phyloP scores from a whole-genome alignment of 768 basidiomycete species.

The Zangia roseola region DNA sequence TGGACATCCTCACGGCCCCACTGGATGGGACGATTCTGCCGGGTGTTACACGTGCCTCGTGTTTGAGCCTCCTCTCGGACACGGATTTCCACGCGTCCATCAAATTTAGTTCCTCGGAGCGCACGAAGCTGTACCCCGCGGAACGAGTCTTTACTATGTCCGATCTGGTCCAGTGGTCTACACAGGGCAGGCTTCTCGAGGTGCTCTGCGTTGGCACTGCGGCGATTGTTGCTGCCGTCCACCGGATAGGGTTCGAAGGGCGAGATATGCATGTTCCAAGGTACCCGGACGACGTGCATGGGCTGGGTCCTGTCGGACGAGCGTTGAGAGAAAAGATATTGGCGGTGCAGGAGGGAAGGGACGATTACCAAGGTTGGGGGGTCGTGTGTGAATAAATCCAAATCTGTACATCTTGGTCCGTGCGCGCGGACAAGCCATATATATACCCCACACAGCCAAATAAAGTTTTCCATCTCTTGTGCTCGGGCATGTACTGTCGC shows the following conservation, averaged over 20 bases:
- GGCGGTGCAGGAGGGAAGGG: constrained; percentile 71
- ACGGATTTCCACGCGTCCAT: constrained; percentile 43
- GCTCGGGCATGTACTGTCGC: constrained; percentile 94
- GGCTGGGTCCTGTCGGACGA: constrained; percentile 57
- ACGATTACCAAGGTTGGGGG: constrained; percentile 65
- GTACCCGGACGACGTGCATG: constrained; percentile 36
- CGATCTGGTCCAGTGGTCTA: constrained; percentile 54
- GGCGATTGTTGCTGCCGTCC: constrained; percentile 69
- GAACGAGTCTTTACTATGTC: constrained; percentile 62
- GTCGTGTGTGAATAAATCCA: constrained; percentile 32
- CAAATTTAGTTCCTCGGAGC: neutral
- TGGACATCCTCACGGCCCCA: constrained; percentile 86
- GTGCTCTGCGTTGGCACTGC: constrained; percentile 86
- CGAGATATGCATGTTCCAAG: constrained; percentile 63
- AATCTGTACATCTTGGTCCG: too few relatives aligned
- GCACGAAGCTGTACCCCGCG: constrained; percentile 39
- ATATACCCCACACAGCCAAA: too few relatives aligned
- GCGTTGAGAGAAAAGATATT: constrained; percentile 71
- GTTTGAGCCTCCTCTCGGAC: constrained; percentile 66
- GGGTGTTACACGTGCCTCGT: constrained; percentile 87
- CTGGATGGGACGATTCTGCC: constrained; percentile 91
- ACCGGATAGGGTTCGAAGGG: constrained; percentile 71
- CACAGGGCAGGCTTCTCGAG: constrained; percentile 71
- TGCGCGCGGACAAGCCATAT: too few relatives aligned
- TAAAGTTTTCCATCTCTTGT: constrained; percentile 68